Evolutionary conservation across 1,284 basidiomycete genomes (phyloP).

Genomic region (Irpex lacteus): DNA sequence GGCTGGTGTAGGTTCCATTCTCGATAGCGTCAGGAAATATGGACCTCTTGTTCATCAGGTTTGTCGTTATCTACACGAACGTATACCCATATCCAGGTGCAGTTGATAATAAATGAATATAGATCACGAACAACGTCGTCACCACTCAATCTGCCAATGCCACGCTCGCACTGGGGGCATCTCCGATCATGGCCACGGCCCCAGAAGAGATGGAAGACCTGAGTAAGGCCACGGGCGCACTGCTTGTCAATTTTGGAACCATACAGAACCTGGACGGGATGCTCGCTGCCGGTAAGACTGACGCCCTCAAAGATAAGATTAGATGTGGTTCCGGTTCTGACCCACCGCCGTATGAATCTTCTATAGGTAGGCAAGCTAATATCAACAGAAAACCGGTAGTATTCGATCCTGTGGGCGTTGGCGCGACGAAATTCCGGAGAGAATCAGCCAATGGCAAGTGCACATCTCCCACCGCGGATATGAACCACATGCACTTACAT

Average conservation of each 20-base stretch:
- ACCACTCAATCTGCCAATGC: slow-evolving; percentile 91
- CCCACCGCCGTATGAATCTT: neutral
- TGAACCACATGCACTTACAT: neutral
- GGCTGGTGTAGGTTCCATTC: slow-evolving; percentile 38
- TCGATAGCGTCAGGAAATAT: slow-evolving; percentile 47
- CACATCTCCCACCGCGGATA: neutral
- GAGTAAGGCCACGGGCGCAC: slow-evolving; percentile 60
- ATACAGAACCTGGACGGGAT: slow-evolving; percentile 77
- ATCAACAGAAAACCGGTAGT: slow-evolving; percentile 76
- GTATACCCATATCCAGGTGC: neutral
- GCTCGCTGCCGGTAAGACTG: slow-evolving; percentile 65
- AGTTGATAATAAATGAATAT: slow-evolving; percentile 11
- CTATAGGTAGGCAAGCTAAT: slow-evolving; percentile 62
- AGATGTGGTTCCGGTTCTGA: neutral
- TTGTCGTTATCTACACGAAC: neutral
- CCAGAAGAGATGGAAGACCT: slow-evolving; percentile 84
- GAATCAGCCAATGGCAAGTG: slow-evolving; percentile 48
- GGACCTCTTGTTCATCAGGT: slow-evolving; percentile 85
- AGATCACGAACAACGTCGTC: slow-evolving; percentile 93
- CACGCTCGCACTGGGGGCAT: slow-evolving; percentile 85
- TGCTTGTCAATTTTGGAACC: slow-evolving; percentile 93
- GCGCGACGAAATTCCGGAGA: slow-evolving; percentile 77
- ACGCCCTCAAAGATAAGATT: neutral
- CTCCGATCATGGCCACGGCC: slow-evolving; percentile 92
- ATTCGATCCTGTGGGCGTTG: slow-evolving; percentile 93